Evolutionary conservation across 2,329 filamentous ascomycete genomes (phyloP).

Genomic region (Fusarium succisae): DNA sequence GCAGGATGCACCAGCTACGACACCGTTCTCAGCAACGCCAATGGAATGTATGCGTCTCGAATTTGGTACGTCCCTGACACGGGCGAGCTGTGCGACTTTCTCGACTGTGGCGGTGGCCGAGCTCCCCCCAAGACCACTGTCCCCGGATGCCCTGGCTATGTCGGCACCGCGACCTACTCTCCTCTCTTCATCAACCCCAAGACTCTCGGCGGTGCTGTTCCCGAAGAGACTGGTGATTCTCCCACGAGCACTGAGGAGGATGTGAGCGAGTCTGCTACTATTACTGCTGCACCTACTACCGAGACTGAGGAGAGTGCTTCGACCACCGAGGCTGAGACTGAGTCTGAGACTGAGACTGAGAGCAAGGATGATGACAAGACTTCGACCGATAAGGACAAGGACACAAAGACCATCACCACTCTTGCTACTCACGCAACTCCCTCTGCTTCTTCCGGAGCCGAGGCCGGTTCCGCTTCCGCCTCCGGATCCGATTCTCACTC

Average conservation of each 20-base stretch:
- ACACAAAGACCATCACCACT: constrained; percentile 20
- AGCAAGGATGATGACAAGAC: constrained; percentile 1
- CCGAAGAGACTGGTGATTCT: constrained; percentile 6
- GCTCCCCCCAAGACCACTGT: constrained; percentile 71
- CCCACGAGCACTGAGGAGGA: not conserved
- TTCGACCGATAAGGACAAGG: constrained; percentile 9
- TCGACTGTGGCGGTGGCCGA: constrained; percentile 74
- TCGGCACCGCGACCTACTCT: constrained; percentile 63
- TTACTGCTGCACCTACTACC: constrained; percentile 32
- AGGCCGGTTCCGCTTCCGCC: constrained; percentile 25
- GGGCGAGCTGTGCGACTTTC: constrained; percentile 70
- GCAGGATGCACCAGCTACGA: constrained; percentile 56
- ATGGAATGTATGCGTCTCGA: constrained; percentile 54
- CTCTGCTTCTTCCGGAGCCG: constrained; percentile 12
- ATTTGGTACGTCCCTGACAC: constrained; percentile 70
- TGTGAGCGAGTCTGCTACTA: constrained; percentile 17
- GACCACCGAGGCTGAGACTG: constrained; percentile 2
- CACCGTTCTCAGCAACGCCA: constrained; percentile 42
- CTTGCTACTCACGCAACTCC: constrained; percentile 16
- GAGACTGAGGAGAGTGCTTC: constrained; percentile 6
- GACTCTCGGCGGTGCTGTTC: constrained; percentile 33
- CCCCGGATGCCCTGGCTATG: constrained; percentile 67
- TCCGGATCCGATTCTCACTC: constrained; percentile 14
- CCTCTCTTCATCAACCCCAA: constrained; percentile 57
- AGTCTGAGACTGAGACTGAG: constrained; percentile 1